A percentile compares a stretch with the other conserved stretches of the same genome.
Evolutionary conservation across 345 rosid species (phyloP).

Genomic region (Syzygium aqueum): DNA sequence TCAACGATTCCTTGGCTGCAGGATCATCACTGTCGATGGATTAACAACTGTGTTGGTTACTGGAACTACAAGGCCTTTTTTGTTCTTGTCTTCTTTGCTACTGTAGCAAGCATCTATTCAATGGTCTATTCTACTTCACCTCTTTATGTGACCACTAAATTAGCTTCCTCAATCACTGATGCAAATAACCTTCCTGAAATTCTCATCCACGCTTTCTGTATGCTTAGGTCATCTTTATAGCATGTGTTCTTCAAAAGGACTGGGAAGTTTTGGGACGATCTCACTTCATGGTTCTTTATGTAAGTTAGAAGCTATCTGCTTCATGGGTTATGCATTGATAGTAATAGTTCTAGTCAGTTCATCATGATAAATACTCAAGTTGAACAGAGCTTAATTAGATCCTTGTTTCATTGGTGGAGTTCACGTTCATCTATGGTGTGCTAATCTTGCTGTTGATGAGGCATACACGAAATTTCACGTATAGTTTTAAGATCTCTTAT

Average conservation of each 20-base stretch:
- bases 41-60: slow-evolving; percentile 87
- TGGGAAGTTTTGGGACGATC: slow-evolving; percentile 24
- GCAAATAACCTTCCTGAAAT: neutral
- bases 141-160: neutral
- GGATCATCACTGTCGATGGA: slow-evolving; percentile 97
- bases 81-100: slow-evolving; percentile 48
- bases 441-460: neutral
- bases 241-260: slow-evolving; percentile 29
- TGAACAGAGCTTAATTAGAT: neutral
- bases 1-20: slow-evolving; percentile 11
- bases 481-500: neutral
- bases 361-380: neutral
- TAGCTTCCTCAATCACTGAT: neutral
- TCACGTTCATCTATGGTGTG: neutral
- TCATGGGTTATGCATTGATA: neutral
- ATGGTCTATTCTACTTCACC: slow-evolving; percentile 22
- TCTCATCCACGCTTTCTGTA: slow-evolving; percentile 1
- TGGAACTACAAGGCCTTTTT: slow-evolving; percentile 88
- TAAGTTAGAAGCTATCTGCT: slow-evolving; percentile 18
- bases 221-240: slow-evolving; percentile 36
- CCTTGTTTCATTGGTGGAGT: neutral
- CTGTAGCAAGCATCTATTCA: slow-evolving; percentile 61
- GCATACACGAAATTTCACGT: neutral
- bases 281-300: slow-evolving; percentile 39
- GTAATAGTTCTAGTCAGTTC: neutral